Evolutionary conservation across 179 eudicot species (phyloP), one percentile per base, ranked within the genome.

Genomic region (Kewa caespitosa): DNA sequence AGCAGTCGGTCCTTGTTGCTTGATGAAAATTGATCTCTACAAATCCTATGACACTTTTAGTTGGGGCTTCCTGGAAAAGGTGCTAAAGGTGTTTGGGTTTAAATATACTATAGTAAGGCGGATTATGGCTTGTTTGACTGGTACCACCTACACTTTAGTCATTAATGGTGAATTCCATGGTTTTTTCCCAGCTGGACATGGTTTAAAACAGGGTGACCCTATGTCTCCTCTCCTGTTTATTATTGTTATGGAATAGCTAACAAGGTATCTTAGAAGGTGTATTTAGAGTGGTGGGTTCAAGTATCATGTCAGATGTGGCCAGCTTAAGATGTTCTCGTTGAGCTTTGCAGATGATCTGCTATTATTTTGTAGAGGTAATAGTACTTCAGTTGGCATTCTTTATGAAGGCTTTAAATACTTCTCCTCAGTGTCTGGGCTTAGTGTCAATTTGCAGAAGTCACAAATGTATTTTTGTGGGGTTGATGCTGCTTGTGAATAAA

Each of bases 1-100:
- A 8, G 18, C 8, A 1, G n/a, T n/a, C 0, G 27, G 31, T 0
- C 1, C n/a, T n/a, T 27, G 60, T 8, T 69, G 73, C 17, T 43
- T 48, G 1, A 69, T 69, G 25, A 69, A 69, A 22, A 28, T 69
- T 0, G 73, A 69, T 32, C 46, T 69, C 2, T 8, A 9, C 1
- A 69, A 69, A 17, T 57, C 73, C 5, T 69, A 38, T 69, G 73
- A 69, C 7, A 41, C 73, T 22, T n/a, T 69, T 30, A 30, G 32
- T 12, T 69, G 73, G 59, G 18, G 15, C 0, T 42, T 46, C 8
- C 1, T 69, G 5, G 6, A 10, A 0, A 14, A 30, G 27, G 11
- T 43, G 18, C 3, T 22, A 5, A 0, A 0, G n/a, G 7, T n/a
- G n/a, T n/a, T n/a, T 5, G 73, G 59, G 33, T 27, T 69, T 69